Conservation (phyloP, 306 rosid species). For the Dryas drummondii region DNA sequence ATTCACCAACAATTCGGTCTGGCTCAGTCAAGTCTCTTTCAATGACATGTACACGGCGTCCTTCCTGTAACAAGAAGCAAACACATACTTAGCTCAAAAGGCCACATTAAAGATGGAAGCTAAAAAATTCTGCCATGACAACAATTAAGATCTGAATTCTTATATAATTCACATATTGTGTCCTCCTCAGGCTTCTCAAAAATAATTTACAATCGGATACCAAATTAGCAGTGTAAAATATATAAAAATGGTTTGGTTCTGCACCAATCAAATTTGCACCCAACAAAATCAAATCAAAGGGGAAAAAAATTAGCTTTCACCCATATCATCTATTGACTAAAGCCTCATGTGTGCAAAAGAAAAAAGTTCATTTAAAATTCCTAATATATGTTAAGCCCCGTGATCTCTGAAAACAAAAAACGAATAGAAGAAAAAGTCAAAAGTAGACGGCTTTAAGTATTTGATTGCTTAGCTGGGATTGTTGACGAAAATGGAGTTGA, state of each 20-base stretch:
- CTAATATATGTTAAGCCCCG: not conserved
- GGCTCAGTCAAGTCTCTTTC: slow-evolving; percentile 87
- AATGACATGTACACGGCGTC: slow-evolving; percentile 65
- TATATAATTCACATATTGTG: not conserved
- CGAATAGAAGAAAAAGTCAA: not conserved
- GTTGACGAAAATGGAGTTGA: not conserved
- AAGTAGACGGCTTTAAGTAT: not conserved
- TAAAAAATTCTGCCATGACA: not conserved
- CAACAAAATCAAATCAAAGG: not conserved
- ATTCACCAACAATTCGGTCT: slow-evolving; percentile 82
- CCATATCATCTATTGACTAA: not conserved
- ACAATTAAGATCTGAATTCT: not conserved
- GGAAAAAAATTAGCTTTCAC: not conserved
- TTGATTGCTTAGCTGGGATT: not conserved
- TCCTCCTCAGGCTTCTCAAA: not conserved
- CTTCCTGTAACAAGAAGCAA: slow-evolving; percentile 51
- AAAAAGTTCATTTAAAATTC: not conserved
- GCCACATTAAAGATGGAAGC: not conserved
- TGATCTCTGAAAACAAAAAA: not conserved
- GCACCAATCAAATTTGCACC: not conserved
- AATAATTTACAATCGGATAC: not conserved
- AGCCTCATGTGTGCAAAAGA: not conserved
- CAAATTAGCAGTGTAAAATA: not conserved
- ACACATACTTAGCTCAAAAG: not conserved
- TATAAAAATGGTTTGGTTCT: not conserved